Evolutionary conservation across 768 basidiomycete genomes (phyloP), one percentile per base, ranked within the genome.

Genomic region (Multifurca ochricompacta): DNA sequence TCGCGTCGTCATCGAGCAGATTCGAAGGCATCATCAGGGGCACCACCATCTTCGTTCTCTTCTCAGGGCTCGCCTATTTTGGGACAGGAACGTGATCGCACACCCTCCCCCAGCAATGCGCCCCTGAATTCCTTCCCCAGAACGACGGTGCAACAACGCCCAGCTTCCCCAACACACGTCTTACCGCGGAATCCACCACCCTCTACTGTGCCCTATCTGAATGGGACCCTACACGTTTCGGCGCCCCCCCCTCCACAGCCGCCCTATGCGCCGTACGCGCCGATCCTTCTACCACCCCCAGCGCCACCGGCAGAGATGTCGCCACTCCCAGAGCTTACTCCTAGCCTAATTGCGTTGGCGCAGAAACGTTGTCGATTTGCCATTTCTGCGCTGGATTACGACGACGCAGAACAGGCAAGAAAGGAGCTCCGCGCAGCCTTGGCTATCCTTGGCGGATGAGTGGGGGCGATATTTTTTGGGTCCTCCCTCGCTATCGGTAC

Each of bases 291-390:
- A 19, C 52, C 56, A 16, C 49, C 65, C 2, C 53, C 51, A 6
- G 43, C 59, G 23, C 48, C 59, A 4, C 32, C 51, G 9, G 14
- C 23, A 7, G 48, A 37, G 30, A 37, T 64, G 19, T 51, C 57
- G n/a, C 58, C 61, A 2, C 55, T 60, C 8, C 41, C 62, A 8
- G 82, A 83, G 30, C 68, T 92, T 42, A 80, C 86, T 1, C 81
- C 87, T 4, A 72, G 72, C 48, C 65, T 82, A 49, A 77, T 96
- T 23, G 74, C 83, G 18, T 81, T 85, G 58, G 81, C 80, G 13
- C 94, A 99, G 74, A 96, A 89, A 66, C 92, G 94, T 63, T 92
- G 92, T 62, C 78, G 80, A 49, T 96, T 87, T 71, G 95, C 95
- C 6, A 90, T 97, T 53, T 91, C 89, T 28, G 82, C 96, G n/a